These are phyloP conservation scores for Erodium trifolium DNA, from an alignment of 441 rosid genomes.

Conservation along the genomic window DNA sequence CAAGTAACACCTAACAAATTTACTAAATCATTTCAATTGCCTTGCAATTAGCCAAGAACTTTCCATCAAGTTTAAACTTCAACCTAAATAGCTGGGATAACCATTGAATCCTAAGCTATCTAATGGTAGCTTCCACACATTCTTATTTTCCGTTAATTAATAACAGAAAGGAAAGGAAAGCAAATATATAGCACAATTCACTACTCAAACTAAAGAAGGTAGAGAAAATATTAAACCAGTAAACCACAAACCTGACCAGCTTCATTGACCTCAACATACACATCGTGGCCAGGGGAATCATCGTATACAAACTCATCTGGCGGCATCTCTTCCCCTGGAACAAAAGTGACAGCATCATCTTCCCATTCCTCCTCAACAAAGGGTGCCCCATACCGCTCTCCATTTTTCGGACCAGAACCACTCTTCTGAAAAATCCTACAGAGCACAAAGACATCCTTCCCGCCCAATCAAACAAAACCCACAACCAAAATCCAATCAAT, in stretches of 20 bases:
- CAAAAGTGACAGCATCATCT: conserved; percentile 43
- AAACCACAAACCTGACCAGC: conserved; percentile 51
- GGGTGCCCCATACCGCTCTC: conserved; percentile 97
- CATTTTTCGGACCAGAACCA: conserved; percentile 94
- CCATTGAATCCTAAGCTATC: background rate
- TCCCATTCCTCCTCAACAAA: conserved; percentile 97
- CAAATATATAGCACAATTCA: background rate
- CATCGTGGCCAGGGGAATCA: conserved; percentile 31
- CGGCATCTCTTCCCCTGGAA: conserved; percentile 46
- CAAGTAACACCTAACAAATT: background rate
- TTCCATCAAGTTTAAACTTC: background rate
- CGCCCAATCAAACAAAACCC: background rate
- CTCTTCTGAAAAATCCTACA: conserved; percentile 94
- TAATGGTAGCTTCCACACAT: background rate
- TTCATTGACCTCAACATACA: conserved; percentile 47
- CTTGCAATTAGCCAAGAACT: too few relatives aligned
- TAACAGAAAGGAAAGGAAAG: background rate
- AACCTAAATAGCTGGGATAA: background rate
- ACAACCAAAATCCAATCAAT: too few relatives aligned
- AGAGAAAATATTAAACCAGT: background rate
- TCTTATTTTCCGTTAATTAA: background rate
- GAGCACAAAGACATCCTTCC: conserved; percentile 68
- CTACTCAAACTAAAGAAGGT: background rate
- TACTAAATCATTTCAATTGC: background rate
- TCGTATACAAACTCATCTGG: conserved; percentile 30